Percentiles rank a stretch among this genome's conserved stretches.
phyloP scores from a whole-genome alignment of 768 basidiomycete genomes.

The Favolaschia claudopus region DNA sequence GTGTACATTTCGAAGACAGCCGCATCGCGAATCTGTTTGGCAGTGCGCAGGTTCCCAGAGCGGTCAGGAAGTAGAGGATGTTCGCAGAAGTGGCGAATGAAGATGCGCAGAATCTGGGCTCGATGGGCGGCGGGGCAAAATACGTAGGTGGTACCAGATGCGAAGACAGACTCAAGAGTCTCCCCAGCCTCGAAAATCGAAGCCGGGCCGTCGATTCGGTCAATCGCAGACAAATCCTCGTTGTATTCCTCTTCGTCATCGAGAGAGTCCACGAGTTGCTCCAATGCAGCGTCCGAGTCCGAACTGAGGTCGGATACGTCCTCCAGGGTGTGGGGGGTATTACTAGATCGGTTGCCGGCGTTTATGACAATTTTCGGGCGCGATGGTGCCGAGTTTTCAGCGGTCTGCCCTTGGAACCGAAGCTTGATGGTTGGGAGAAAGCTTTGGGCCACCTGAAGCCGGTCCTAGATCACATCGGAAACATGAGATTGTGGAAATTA shows the following conservation, averaged over 20 bases:
- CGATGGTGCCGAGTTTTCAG: too few relatives aligned
- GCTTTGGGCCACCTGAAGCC: too few relatives aligned
- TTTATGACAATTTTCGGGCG: too few relatives aligned
- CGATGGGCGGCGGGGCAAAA: constrained; percentile 38
- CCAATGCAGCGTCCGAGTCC: too few relatives aligned
- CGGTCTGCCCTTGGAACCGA: too few relatives aligned
- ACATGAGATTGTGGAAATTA: too few relatives aligned
- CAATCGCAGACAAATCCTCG: neutral
- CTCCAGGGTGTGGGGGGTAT: too few relatives aligned
- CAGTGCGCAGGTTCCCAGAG: constrained; percentile 8
- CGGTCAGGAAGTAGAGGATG: constrained; percentile 32
- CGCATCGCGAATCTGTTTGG: constrained; percentile 26
- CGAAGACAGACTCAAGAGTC: constrained; percentile 12
- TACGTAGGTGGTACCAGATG: constrained; percentile 7
- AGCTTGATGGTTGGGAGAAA: too few relatives aligned
- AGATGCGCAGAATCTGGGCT: constrained; percentile 28
- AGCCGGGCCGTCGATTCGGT: constrained; percentile 22
- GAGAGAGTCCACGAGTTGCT: neutral
- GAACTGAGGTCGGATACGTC: too few relatives aligned
- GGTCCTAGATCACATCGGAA: too few relatives aligned
- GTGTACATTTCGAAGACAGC: constrained; percentile 36
- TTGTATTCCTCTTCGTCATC: constrained; percentile 8
- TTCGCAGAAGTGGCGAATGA: constrained; percentile 33
- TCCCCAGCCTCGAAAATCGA: constrained; percentile 31
- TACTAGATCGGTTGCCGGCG: too few relatives aligned